Percentiles rank a stretch among this genome's conserved stretches.
phyloP scores from a whole-genome alignment of 768 basidiomycete species.

The Tephrocybe sp. region DNA sequence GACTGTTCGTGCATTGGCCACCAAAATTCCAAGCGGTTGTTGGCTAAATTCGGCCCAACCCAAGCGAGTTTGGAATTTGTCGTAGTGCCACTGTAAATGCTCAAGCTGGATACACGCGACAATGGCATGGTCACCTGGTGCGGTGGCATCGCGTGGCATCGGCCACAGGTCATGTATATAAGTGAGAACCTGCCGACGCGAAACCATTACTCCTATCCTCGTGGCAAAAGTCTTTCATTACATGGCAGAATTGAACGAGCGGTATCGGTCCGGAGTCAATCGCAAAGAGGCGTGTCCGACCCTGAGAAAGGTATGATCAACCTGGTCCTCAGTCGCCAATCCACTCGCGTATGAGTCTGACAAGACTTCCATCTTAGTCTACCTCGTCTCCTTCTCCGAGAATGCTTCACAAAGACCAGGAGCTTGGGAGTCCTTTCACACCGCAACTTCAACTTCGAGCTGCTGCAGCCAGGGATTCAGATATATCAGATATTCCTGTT shows the following conservation, averaged over 20 bases:
- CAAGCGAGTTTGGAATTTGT: not conserved
- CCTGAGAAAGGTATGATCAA: conserved; percentile 26
- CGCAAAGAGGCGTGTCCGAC: conserved; percentile 19
- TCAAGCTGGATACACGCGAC: conserved; percentile 10
- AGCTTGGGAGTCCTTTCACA: conserved; percentile 7
- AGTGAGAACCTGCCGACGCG: not conserved
- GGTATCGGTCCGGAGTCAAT: not conserved
- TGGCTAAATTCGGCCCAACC: not conserved
- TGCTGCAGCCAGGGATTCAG: conserved; percentile 9
- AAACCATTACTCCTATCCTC: conserved; percentile 12
- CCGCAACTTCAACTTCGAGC: conserved; percentile 15
- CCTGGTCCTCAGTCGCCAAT: no score
- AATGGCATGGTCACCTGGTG: conserved; percentile 15
- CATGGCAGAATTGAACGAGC: conserved; percentile 4
- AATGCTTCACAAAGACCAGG: not conserved
- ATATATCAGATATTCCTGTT: not conserved
- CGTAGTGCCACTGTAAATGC: conserved; percentile 11
- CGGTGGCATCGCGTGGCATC: conserved; percentile 6
- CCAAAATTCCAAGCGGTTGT: no score
- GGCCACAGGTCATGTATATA: conserved; percentile 7
- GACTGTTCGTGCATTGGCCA: conserved; percentile 8
- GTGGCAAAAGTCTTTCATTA: not conserved
- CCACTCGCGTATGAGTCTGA: not conserved
- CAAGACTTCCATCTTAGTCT: conserved; percentile 17
- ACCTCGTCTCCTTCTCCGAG: conserved; percentile 23